These are phyloP conservation scores for Zychaea mexicana DNA, from an alignment of 371 early-diverging fungal genomes.

Conservation along the genomic window DNA sequence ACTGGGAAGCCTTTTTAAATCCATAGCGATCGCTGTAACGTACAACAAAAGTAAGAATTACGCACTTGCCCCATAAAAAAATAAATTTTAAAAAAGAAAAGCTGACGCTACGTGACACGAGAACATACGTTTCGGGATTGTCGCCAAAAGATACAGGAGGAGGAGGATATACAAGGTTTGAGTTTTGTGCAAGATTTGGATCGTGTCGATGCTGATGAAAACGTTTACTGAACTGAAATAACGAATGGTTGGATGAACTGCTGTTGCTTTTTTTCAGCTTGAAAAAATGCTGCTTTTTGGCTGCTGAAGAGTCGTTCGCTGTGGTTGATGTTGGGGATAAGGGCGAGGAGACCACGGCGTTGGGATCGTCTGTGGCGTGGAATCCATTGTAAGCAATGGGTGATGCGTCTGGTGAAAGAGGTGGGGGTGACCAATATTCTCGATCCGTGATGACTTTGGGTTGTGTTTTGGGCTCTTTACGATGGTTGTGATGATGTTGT, in stretches of 20 bases:
- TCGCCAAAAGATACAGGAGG: constrained; percentile 14
- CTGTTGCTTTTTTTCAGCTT: constrained; percentile 15
- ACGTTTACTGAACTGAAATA: constrained; percentile 19
- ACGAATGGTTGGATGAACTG: constrained; percentile 4
- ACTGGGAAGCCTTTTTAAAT: constrained; percentile 56
- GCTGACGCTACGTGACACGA: neutral
- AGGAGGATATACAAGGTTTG: constrained; percentile 15
- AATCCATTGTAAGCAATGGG: neutral
- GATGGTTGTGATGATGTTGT: neutral
- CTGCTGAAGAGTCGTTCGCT: neutral
- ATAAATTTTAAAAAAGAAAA: neutral
- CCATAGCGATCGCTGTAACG: constrained; percentile 61
- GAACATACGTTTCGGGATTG: constrained; percentile 20
- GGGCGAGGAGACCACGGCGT: neutral
- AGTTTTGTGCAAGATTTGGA: neutral
- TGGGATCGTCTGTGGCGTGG: neutral
- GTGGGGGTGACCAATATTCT: constrained; percentile 14
- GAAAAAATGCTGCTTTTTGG: neutral
- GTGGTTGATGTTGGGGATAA: neutral
- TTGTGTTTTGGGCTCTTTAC: neutral
- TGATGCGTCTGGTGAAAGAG: constrained; percentile 8
- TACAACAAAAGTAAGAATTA: neutral
- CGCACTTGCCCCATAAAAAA: neutral
- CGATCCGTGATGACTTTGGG: constrained; percentile 1
- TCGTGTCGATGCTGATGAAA: constrained; percentile 13